A percentile compares a stretch with the other conserved stretches of the same genome.
These are phyloP conservation scores for Thamnidium elegans DNA, from an alignment of 192 early-diverging fungal genomes.

Conservation along the genomic window DNA sequence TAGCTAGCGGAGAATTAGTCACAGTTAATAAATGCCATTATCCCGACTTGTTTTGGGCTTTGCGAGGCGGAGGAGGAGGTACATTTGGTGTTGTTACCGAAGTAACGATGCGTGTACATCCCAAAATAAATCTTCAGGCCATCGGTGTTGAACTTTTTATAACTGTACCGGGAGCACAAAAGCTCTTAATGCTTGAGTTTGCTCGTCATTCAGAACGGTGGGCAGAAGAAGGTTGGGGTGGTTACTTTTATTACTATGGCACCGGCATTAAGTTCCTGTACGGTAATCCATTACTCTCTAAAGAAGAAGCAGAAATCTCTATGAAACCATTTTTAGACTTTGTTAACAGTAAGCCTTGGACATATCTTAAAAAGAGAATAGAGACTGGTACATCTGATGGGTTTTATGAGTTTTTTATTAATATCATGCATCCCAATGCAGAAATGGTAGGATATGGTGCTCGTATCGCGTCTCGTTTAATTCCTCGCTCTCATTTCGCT, in stretches of 20 bases:
- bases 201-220: background rate
- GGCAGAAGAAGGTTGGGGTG: background rate
- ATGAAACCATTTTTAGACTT: slow-evolving; percentile 5
- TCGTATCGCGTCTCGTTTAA: slow-evolving; percentile 36
- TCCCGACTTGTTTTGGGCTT: slow-evolving; percentile 59
- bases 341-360: background rate
- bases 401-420: slow-evolving; percentile 1
- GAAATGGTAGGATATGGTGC: slow-evolving; percentile 24
- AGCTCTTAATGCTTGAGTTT: background rate
- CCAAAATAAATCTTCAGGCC: background rate
- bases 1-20: slow-evolving; percentile 34
- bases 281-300: slow-evolving; percentile 9
- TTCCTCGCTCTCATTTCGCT: slow-evolving; percentile 32
- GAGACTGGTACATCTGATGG: background rate
- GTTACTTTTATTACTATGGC: slow-evolving; percentile 1
- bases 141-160: background rate
- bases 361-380: background rate
- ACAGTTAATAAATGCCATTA: slow-evolving; percentile 41
- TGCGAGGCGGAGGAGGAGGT: slow-evolving; percentile 60
- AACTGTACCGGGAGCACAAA: background rate
- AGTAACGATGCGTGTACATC: slow-evolving; percentile 28
- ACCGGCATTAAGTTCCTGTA: background rate
- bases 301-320: slow-evolving; percentile 5
- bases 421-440: background rate
- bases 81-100: slow-evolving; percentile 45